Conservation (phyloP, 495 filamentous ascomycete genomes). For the Penicillium longicatenatum region DNA sequence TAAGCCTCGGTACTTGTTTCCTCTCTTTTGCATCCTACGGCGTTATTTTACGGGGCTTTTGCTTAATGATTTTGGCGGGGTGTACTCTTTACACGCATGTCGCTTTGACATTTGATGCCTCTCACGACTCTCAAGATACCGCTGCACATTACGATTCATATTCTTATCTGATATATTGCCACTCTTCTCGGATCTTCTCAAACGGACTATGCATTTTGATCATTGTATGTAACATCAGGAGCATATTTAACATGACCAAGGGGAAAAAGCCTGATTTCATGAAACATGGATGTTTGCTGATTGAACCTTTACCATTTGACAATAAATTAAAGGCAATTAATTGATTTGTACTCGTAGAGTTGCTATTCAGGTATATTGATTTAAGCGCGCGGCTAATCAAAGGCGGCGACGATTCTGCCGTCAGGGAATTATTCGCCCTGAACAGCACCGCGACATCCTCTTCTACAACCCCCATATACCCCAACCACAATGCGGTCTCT, state of each 20-base stretch:
- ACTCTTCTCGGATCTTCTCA: not conserved
- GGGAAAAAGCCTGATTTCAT: not conserved
- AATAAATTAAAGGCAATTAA: too few species aligned
- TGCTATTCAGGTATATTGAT: not conserved
- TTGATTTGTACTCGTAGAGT: not conserved
- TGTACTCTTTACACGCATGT: slow-evolving; percentile 15
- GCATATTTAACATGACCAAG: not conserved
- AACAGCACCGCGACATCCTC: slow-evolving; percentile 17
- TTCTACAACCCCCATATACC: slow-evolving; percentile 18
- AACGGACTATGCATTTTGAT: not conserved
- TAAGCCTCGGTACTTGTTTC: slow-evolving; percentile 1
- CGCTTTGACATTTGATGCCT: slow-evolving; percentile 23
- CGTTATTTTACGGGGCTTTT: slow-evolving; percentile 21
- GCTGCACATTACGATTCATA: slow-evolving; percentile 11
- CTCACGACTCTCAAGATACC: slow-evolving; percentile 22
- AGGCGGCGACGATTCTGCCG: slow-evolving; percentile 33
- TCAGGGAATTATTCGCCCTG: slow-evolving; percentile 34
- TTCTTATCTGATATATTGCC: not conserved
- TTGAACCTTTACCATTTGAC: not conserved
- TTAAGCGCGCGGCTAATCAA: slow-evolving; percentile 36
- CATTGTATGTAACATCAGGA: not conserved
- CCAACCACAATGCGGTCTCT: slow-evolving; percentile 40
- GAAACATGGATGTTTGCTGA: not conserved
- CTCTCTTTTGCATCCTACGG: slow-evolving; percentile 28
- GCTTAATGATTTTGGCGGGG: slow-evolving; percentile 12